Evolutionary conservation across 768 basidiomycete species (phyloP).

Genomic region (Boletus speciosus): DNA sequence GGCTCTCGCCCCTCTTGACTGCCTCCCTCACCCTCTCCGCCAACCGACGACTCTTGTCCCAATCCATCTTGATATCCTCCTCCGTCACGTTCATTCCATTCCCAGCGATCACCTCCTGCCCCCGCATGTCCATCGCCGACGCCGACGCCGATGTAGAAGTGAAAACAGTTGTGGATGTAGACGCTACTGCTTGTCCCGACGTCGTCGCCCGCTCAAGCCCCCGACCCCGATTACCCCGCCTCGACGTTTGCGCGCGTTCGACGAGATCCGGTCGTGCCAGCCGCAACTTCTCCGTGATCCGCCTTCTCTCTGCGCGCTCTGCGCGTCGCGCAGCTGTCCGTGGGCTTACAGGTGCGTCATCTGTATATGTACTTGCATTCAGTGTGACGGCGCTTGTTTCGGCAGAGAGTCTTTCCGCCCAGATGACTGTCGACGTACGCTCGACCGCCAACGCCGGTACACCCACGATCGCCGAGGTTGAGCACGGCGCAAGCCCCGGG

Average conservation of each 20-base stretch:
- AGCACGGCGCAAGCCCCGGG: neutral
- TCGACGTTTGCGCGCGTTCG: conserved; percentile 25
- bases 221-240: conserved; percentile 11
- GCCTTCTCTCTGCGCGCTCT: conserved; percentile 18
- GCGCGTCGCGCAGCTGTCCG: conserved; percentile 19
- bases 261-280: conserved; percentile 44
- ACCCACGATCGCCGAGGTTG: conserved; percentile 1
- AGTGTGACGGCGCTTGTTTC: neutral
- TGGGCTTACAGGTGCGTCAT: conserved; percentile 6
- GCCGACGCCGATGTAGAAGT: neutral
- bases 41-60: conserved; percentile 27
- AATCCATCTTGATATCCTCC: conserved; percentile 21
- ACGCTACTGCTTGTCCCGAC: neutral
- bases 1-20: conserved; percentile 16
- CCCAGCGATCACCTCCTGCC: too few species aligned
- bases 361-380: neutral
- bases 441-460: neutral
- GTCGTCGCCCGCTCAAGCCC: neutral
- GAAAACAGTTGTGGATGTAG: neutral
- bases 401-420: neutral
- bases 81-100: neutral
- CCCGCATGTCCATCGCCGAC: neutral
- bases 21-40: conserved; percentile 21
- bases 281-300: conserved; percentile 39
- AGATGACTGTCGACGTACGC: neutral